These are phyloP conservation scores for Rosa persica DNA, from an alignment of 306 rosid genomes.

Conservation along the genomic window DNA sequence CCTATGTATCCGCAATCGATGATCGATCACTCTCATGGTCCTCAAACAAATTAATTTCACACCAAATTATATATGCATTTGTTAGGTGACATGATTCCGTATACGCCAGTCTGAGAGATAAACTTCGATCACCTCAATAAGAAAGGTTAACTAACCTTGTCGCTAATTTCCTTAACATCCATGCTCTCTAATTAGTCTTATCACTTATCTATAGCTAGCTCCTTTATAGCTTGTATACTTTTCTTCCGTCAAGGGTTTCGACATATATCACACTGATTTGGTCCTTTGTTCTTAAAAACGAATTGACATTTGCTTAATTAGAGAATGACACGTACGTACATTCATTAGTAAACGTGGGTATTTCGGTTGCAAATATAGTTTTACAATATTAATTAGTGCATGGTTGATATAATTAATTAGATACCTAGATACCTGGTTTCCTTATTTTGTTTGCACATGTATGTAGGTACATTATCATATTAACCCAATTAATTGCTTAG, in stretches of 20 bases:
- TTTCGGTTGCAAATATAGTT: no score
- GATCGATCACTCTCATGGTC: neutral
- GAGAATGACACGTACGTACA: neutral
- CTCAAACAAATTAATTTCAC: neutral
- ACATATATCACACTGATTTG: neutral
- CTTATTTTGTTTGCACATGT: no score
- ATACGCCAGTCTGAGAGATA: neutral
- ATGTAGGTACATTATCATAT: no score
- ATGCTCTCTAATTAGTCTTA: neutral
- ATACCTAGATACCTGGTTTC: no score
- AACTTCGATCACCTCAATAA: neutral
- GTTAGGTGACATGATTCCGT: neutral
- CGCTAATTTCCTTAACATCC: slow-evolving; percentile 4
- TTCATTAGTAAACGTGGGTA: no score
- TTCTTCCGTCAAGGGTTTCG: neutral
- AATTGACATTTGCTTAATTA: neutral
- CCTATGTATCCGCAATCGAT: neutral
- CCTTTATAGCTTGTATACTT: neutral
- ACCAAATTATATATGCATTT: neutral
- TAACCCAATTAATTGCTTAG: no score
- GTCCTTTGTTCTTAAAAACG: neutral
- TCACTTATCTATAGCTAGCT: neutral
- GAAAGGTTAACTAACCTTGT: neutral
- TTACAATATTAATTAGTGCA: no score
- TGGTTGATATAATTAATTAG: no score